Evolutionary conservation across 164 flowering plant genomes (phyloP).

Genomic region (Vitis vinifera): ASM3070453v1 NC_081809.1:6389001-6389500

Average conservation of each 20-base stretch:
- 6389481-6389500: slow-evolving; percentile 13
- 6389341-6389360: slow-evolving; percentile 9
- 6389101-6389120: slow-evolving; percentile 22
- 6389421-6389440: slow-evolving; percentile 11
- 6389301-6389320: slow-evolving; percentile 14
- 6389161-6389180: slow-evolving; percentile 2
- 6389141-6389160: slow-evolving; percentile 16
- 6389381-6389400: not conserved
- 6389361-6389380: slow-evolving; percentile 2
- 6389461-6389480: slow-evolving; percentile 16
- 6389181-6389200: slow-evolving; percentile 26
- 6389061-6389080: slow-evolving; percentile 15
- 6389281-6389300: slow-evolving; percentile 14
- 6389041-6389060: slow-evolving; percentile 12
- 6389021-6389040: slow-evolving; percentile 22
- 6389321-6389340: slow-evolving; percentile 10
- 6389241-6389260: too few relatives aligned
- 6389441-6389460: slow-evolving; percentile 2
- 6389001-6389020: slow-evolving; percentile 3
- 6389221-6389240: too few relatives aligned
- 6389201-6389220: not conserved
- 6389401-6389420: slow-evolving; percentile 8
- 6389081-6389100: slow-evolving; percentile 11
- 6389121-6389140: slow-evolving; percentile 20
- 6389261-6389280: too few relatives aligned